These are phyloP conservation scores for Tillandsia leiboldiana DNA, from an alignment of 176 grass and related monocot species.

Conservation along the genomic window DNA sequence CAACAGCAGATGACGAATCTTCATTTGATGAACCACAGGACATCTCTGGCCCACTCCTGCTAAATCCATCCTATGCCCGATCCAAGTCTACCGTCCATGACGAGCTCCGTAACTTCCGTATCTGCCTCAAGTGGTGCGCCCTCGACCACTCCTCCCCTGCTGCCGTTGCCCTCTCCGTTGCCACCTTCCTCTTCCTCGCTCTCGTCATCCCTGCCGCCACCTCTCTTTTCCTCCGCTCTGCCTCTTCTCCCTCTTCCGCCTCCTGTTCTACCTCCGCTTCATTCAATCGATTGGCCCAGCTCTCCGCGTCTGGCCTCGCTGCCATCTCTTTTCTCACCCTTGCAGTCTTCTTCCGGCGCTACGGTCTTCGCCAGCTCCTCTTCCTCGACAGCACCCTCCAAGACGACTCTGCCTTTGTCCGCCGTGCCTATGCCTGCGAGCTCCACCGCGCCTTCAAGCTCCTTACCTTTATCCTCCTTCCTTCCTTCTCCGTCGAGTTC, in stretches of 20 bases:
- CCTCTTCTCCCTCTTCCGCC: conserved; percentile 9
- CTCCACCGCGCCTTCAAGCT: conserved; percentile 71
- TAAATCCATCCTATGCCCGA: conserved; percentile 63
- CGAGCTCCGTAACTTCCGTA: conserved; percentile 73
- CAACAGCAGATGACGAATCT: no score
- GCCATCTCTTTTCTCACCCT: conserved; percentile 59
- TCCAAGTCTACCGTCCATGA: conserved; percentile 74
- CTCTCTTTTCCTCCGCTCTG: conserved; percentile 29
- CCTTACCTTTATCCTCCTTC: conserved; percentile 59
- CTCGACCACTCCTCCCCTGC: conserved; percentile 63
- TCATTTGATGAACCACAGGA: no score
- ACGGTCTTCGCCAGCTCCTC: conserved; percentile 55
- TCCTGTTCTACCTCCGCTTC: conserved; percentile 32
- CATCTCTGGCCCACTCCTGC: conserved; percentile 35
- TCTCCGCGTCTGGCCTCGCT: conserved; percentile 53
- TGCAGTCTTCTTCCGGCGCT: conserved; percentile 47
- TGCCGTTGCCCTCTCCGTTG: conserved; percentile 38
- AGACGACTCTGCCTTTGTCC: conserved; percentile 52
- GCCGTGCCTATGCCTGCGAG: conserved; percentile 43
- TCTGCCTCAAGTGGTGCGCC: conserved; percentile 63
- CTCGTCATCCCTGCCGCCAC: conserved; percentile 38
- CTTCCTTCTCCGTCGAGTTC: conserved; percentile 57
- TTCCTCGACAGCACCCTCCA: conserved; percentile 72
- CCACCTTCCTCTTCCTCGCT: conserved; percentile 44
- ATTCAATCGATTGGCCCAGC: conserved; percentile 54